These are phyloP conservation scores for Fusarium falciforme DNA, from an alignment of 2,329 filamentous ascomycete species.

Conservation along the genomic window DNA sequence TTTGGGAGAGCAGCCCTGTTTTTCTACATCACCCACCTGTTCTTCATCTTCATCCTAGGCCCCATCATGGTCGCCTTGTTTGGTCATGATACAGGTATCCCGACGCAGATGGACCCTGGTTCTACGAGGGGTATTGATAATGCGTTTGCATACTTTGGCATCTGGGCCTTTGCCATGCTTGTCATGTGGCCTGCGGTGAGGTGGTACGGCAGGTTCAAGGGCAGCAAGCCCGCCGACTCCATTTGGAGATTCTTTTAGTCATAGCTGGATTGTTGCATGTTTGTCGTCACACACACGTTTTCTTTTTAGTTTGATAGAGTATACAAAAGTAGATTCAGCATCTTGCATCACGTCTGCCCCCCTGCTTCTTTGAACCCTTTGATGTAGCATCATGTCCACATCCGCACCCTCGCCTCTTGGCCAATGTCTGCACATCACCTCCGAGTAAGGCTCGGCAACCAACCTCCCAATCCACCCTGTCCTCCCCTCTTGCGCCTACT, in stretches of 20 bases:
- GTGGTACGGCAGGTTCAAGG: constrained; percentile 58
- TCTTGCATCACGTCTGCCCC: background rate
- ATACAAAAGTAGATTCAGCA: background rate
- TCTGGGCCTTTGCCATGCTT: constrained; percentile 51
- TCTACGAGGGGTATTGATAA: constrained; percentile 50
- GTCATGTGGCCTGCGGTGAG: constrained; percentile 56
- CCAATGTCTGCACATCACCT: background rate
- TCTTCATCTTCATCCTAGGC: constrained; percentile 47
- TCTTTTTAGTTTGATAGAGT: background rate
- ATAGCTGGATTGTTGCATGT: background rate
- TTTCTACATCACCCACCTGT: constrained; percentile 57
- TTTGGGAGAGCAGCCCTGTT: constrained; percentile 60
- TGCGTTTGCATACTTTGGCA: constrained; percentile 50
- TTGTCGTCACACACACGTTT: background rate
- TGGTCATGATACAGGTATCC: constrained; percentile 48
- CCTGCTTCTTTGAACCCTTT: too few species aligned
- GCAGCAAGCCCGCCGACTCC: constrained; percentile 53
- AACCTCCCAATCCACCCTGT: background rate
- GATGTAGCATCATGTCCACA: background rate
- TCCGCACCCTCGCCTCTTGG: background rate
- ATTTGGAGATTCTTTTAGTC: constrained; percentile 59
- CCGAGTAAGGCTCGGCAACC: background rate
- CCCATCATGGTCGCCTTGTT: constrained; percentile 43
- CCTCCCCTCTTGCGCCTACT: background rate
- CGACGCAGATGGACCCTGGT: constrained; percentile 41